Percentiles rank a stretch among this genome's conserved stretches.
Evolutionary conservation across 2,329 filamentous ascomycete species (phyloP).

Genomic region (Aspergillus aculeatus): DNA sequence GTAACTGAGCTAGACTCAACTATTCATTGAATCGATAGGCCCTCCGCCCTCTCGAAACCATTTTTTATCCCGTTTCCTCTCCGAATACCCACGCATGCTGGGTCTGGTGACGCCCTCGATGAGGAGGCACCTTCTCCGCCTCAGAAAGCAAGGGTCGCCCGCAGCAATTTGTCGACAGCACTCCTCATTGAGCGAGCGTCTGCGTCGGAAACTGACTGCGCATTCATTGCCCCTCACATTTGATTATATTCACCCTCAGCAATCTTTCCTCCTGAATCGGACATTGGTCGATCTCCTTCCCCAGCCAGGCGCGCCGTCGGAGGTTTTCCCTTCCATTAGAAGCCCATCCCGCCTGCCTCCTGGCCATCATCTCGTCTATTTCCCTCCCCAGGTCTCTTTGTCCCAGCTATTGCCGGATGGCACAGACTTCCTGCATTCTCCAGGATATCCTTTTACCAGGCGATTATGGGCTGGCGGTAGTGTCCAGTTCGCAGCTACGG

Average conservation of each 20-base stretch:
- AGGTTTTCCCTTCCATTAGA: constrained; percentile 36
- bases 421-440: constrained; percentile 76
- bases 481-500: constrained; percentile 52
- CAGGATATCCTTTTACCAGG: constrained; percentile 68
- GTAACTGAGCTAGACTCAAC: neutral
- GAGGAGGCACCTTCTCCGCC: neutral
- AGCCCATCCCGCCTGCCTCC: constrained; percentile 29
- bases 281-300: constrained; percentile 60
- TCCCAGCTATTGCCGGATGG: constrained; percentile 73
- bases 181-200: constrained; percentile 38
- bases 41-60: neutral
- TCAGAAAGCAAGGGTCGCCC: constrained; percentile 4
- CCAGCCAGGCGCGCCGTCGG: constrained; percentile 20
- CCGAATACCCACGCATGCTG: neutral
- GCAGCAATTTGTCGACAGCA: constrained; percentile 18
- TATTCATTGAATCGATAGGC: neutral
- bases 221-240: constrained; percentile 51
- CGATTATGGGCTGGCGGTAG: constrained; percentile 88
- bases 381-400: constrained; percentile 67
- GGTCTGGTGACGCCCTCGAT: neutral
- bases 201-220: constrained; percentile 47
- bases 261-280: constrained; percentile 64
- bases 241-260: constrained; percentile 61
- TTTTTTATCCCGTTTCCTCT: neutral
- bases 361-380: constrained; percentile 84